Evolutionary conservation across 2,329 filamentous ascomycete genomes (phyloP).

Genomic region (Colletotrichum sp.): DNA sequence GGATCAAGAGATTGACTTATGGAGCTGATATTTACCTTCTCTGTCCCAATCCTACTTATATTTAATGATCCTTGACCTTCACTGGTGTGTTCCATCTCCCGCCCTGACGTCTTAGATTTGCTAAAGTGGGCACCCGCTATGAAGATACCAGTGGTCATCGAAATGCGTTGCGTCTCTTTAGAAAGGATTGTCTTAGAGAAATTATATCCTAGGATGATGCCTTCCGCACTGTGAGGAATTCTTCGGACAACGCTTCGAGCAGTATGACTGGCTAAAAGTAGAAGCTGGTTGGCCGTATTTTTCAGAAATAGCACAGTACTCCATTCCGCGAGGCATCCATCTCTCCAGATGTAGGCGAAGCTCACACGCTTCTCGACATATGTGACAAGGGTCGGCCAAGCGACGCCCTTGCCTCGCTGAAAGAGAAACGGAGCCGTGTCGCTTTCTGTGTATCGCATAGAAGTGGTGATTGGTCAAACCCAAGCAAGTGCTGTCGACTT

Average conservation of each 20-base stretch:
- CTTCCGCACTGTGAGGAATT: neutral
- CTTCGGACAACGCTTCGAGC: neutral
- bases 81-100: neutral
- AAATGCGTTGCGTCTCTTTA: neutral
- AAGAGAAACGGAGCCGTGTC: neutral
- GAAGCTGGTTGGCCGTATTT: neutral
- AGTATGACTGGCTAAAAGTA: neutral
- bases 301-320: neutral
- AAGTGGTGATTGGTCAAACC: neutral
- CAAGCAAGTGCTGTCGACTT: neutral
- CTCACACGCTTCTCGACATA: neutral
- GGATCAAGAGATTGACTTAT: neutral
- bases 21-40: neutral
- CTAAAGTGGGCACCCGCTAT: neutral
- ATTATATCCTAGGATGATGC: neutral
- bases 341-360: neutral
- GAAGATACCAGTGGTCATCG: no score
- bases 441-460: neutral
- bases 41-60: neutral
- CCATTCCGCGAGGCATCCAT: neutral
- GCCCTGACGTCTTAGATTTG: neutral
- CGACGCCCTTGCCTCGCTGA: neutral
- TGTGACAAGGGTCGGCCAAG: neutral
- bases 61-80: neutral
- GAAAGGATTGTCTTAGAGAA: neutral